phyloP scores from a whole-genome alignment of 768 basidiomycete species.

The Nidularia pulvinata region DNA sequence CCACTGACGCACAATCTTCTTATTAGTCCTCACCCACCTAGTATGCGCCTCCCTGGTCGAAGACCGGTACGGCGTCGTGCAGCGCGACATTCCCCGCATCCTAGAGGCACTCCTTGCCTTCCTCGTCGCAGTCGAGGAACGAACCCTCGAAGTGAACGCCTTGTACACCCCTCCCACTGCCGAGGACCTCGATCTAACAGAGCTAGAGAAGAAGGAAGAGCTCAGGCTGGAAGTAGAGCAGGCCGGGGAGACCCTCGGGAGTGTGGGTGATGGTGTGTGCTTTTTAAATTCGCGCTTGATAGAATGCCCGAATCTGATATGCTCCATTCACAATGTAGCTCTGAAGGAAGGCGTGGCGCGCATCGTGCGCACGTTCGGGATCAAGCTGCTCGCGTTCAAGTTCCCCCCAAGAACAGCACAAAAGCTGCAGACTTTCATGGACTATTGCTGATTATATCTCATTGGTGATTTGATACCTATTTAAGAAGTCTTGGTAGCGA shows the following conservation, averaged over 20 bases:
- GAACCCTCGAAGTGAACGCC: slow-evolving; percentile 51
- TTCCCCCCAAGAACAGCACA: slow-evolving; percentile 69
- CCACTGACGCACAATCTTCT: no score
- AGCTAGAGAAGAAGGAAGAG: slow-evolving; percentile 32
- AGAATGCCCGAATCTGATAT: no score
- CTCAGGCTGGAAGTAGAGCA: slow-evolving; percentile 49
- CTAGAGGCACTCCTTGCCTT: slow-evolving; percentile 75
- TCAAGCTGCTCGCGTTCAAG: slow-evolving; percentile 74
- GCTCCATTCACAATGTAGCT: no score
- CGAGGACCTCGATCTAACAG: slow-evolving; percentile 28
- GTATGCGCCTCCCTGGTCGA: slow-evolving; percentile 75
- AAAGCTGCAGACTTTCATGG: slow-evolving; percentile 72
- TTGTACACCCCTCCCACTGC: slow-evolving; percentile 32
- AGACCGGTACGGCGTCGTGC: slow-evolving; percentile 82
- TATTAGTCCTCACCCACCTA: slow-evolving; percentile 63
- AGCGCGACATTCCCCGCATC: slow-evolving; percentile 81
- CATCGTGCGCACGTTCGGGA: slow-evolving; percentile 73
- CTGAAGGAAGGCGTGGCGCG: slow-evolving; percentile 66
- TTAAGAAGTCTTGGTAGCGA: no score
- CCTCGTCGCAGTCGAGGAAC: slow-evolving; percentile 65
- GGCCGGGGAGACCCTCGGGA: slow-evolving; percentile 52
- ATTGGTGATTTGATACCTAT: no score
- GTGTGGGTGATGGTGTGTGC: slow-evolving; percentile 59
- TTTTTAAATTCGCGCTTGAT: not conserved
- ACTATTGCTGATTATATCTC: slow-evolving; percentile 60